Percentiles rank a stretch among this genome's conserved stretches.
phyloP scores from a whole-genome alignment of 2,329 filamentous ascomycete species.

The Claviceps digitariae region DNA sequence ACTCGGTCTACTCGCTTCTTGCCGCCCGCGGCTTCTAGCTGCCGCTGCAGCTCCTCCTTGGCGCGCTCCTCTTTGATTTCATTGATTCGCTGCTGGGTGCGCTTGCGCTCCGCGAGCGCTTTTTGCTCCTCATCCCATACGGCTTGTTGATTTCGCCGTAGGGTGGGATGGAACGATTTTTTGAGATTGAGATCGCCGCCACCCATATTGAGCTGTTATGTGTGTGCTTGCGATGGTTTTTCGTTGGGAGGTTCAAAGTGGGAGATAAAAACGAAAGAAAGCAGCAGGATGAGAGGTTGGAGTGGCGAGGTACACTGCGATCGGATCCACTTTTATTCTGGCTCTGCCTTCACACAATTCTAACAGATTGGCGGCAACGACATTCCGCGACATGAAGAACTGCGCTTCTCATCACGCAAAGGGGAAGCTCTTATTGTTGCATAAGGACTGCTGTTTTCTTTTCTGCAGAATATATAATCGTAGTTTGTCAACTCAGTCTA shows the following conservation, averaged over 20 bases:
- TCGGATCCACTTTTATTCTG: constrained; percentile 1
- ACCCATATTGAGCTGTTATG: constrained; percentile 51
- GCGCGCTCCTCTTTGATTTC: constrained; percentile 89
- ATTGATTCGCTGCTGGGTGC: constrained; percentile 78
- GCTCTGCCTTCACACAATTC: neutral
- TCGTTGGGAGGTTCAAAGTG: neutral
- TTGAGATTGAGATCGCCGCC: constrained; percentile 92
- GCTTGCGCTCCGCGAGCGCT: constrained; percentile 87
- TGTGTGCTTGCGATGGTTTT: neutral
- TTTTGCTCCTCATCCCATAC: constrained; percentile 89
- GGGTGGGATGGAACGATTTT: constrained; percentile 84
- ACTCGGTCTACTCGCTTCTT: constrained; percentile 69
- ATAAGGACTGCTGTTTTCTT: no score
- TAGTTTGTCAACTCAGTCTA: no score
- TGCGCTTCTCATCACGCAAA: no score
- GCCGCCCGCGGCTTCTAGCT: constrained; percentile 81
- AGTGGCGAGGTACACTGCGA: neutral
- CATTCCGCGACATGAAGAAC: no score
- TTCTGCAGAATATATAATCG: no score
- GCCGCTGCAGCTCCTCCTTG: constrained; percentile 78
- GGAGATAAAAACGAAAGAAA: neutral
- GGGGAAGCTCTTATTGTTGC: no score
- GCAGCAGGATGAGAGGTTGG: neutral
- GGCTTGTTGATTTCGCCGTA: constrained; percentile 79
- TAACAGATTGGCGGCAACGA: neutral